phyloP scores from a whole-genome alignment of 352 stramenopile genomes.

The Pythium pyrilobum region DNA sequence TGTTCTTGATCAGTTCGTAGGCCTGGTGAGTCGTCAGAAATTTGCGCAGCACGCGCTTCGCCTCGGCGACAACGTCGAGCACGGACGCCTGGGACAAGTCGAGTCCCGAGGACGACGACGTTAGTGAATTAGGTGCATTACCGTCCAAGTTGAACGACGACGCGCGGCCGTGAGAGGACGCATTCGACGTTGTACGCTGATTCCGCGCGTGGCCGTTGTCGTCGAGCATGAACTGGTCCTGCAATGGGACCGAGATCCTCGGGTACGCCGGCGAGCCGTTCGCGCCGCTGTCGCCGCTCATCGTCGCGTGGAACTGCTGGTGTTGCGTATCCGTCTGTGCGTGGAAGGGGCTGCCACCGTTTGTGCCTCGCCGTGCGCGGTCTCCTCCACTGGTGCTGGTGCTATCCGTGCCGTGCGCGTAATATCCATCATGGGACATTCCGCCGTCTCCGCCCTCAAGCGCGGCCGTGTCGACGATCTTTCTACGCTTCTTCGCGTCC shows the following conservation, averaged over 20 bases:
- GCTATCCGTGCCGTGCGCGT: slow-evolving; percentile 13
- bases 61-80: slow-evolving; percentile 73
- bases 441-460: slow-evolving; percentile 11
- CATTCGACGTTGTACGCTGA: slow-evolving; percentile 13
- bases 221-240: slow-evolving; percentile 37
- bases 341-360: not conserved
- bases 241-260: slow-evolving; percentile 25
- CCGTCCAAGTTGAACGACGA: slow-evolving; percentile 32
- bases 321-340: slow-evolving; percentile 13
- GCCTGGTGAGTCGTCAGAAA: slow-evolving; percentile 90
- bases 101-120: slow-evolving; percentile 28
- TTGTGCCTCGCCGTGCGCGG: not conserved
- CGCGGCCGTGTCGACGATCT: slow-evolving; percentile 7
- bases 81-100: slow-evolving; percentile 42
- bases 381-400: not conserved
- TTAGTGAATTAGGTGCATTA: slow-evolving; percentile 14
- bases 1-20: slow-evolving; percentile 96
- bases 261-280: slow-evolving; percentile 16
- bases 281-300: slow-evolving; percentile 12
- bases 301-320: slow-evolving; percentile 14
- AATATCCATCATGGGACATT: slow-evolving; percentile 29
- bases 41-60: slow-evolving; percentile 72
- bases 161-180: slow-evolving; percentile 1
- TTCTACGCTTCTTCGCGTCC: slow-evolving; percentile 22
- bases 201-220: slow-evolving; percentile 20